Evolutionary conservation across 2,329 filamentous ascomycete genomes (phyloP).

Genomic region (Aspergillus viridinutans): DNA sequence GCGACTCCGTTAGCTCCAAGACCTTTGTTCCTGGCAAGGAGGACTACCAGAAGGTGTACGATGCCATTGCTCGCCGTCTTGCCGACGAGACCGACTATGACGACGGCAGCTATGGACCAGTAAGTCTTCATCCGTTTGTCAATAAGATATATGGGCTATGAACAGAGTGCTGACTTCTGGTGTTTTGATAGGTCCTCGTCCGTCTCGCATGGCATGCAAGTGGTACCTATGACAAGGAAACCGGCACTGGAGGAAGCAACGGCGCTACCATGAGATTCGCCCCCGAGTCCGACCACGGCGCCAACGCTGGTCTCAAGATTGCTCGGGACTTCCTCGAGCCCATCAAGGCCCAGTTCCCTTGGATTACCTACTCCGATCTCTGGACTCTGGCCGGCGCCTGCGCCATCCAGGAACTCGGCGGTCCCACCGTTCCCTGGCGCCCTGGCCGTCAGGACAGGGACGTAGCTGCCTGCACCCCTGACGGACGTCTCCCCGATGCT

Average conservation of each 20-base stretch:
- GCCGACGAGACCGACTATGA: slow-evolving; percentile 94
- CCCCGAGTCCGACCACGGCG: slow-evolving; percentile 83
- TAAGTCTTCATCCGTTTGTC: slow-evolving; percentile 24
- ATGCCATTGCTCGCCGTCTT: slow-evolving; percentile 72
- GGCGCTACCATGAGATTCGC: slow-evolving; percentile 95
- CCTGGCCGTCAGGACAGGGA: slow-evolving; percentile 81
- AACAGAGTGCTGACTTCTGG: slow-evolving; percentile 1
- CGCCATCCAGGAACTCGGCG: slow-evolving; percentile 93
- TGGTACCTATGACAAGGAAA: slow-evolving; percentile 86
- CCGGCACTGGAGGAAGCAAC: slow-evolving; percentile 87
- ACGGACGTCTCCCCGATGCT: slow-evolving; percentile 84
- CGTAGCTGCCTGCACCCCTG: slow-evolving; percentile 79
- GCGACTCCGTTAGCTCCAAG: slow-evolving; percentile 36
- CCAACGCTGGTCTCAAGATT: slow-evolving; percentile 82
- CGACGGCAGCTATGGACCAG: slow-evolving; percentile 91
- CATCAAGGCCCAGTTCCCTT: slow-evolving; percentile 84
- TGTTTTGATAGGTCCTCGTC: slow-evolving; percentile 58
- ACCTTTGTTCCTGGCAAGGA: slow-evolving; percentile 70
- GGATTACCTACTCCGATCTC: slow-evolving; percentile 94
- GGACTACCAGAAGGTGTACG: slow-evolving; percentile 95
- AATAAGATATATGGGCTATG: neutral
- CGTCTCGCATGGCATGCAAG: slow-evolving; percentile 91
- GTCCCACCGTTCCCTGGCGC: slow-evolving; percentile 80
- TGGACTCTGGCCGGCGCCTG: slow-evolving; percentile 86
- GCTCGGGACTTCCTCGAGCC: slow-evolving; percentile 93